phyloP scores from a whole-genome alignment of 1,139 yeast genomes.

The Candida buenavistaensis region DNA sequence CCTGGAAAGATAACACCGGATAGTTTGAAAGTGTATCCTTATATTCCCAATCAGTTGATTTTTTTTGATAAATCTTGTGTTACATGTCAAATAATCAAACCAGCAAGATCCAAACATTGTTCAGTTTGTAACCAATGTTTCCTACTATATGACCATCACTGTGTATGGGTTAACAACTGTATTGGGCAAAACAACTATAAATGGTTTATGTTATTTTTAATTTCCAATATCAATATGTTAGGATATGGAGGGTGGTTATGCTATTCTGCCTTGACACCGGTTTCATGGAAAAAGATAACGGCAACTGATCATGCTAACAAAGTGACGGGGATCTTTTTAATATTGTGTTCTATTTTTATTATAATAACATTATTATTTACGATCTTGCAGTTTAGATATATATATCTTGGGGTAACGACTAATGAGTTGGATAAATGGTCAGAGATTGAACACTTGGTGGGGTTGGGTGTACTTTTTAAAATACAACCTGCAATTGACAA shows the following conservation, averaged over 20 bases:
- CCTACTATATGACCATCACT: constrained; percentile 81
- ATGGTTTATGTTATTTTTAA: constrained; percentile 66
- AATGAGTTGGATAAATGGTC: constrained; percentile 88
- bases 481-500: constrained; percentile 11
- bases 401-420: constrained; percentile 85
- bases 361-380: constrained; percentile 59
- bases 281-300: constrained; percentile 27
- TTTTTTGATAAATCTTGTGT: constrained; percentile 47
- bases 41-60: constrained; percentile 50
- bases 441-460: constrained; percentile 60
- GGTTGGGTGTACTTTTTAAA: constrained; percentile 31
- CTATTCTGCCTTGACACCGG: constrained; percentile 23
- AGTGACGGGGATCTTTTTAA: constrained; percentile 50
- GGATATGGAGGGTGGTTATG: constrained; percentile 60
- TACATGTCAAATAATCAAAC: constrained; percentile 71
- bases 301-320: constrained; percentile 35
- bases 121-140: constrained; percentile 69
- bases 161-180: constrained; percentile 94
- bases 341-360: constrained; percentile 55
- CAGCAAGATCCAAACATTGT: constrained; percentile 92
- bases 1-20: constrained; percentile 48
- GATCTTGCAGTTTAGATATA: constrained; percentile 58
- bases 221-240: constrained; percentile 55
- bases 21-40: constrained; percentile 17
- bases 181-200: constrained; percentile 73